These are phyloP conservation scores for Cladorrhinum sp. DNA, from an alignment of 2,329 filamentous ascomycete genomes.

Conservation along the genomic window DNA sequence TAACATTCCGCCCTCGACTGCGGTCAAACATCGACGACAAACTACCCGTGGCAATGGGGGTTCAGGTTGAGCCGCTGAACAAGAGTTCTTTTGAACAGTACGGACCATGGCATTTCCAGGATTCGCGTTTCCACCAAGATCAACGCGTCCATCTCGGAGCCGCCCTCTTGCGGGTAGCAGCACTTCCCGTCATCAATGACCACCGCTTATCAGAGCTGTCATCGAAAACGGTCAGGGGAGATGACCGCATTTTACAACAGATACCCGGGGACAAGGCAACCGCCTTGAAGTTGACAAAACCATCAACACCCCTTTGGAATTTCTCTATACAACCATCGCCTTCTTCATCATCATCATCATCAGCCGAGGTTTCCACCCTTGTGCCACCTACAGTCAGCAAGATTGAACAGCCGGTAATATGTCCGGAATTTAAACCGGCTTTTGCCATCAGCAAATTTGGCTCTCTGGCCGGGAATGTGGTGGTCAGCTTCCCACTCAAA, in stretches of 20 bases:
- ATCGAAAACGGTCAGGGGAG: not conserved
- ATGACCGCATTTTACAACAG: not conserved
- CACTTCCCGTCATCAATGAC: slow-evolving; percentile 18
- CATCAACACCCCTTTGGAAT: not conserved
- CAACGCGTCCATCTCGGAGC: slow-evolving; percentile 21
- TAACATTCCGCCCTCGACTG: slow-evolving; percentile 9
- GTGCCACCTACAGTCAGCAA: not conserved
- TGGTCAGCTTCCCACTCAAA: slow-evolving; percentile 17
- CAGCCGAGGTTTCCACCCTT: not conserved
- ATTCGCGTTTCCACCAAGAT: slow-evolving; percentile 18
- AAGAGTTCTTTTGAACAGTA: slow-evolving; percentile 25
- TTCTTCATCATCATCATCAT: not conserved
- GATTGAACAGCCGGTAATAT: not conserved
- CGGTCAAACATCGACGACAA: not conserved
- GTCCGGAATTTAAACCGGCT: not conserved
- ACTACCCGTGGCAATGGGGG: slow-evolving; percentile 26
- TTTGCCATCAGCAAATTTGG: slow-evolving; percentile 2
- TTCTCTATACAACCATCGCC: not conserved
- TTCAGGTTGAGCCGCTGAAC: slow-evolving; percentile 28
- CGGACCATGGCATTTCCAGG: slow-evolving; percentile 28
- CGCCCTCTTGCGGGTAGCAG: slow-evolving; percentile 24
- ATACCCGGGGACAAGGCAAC: not conserved
- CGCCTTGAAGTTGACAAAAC: not conserved
- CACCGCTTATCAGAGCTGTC: slow-evolving; percentile 18
- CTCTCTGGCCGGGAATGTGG: not conserved